These are phyloP conservation scores for Stachybotrys chartarum DNA, from an alignment of 2,329 filamentous ascomycete species.

Conservation along the genomic window DNA sequence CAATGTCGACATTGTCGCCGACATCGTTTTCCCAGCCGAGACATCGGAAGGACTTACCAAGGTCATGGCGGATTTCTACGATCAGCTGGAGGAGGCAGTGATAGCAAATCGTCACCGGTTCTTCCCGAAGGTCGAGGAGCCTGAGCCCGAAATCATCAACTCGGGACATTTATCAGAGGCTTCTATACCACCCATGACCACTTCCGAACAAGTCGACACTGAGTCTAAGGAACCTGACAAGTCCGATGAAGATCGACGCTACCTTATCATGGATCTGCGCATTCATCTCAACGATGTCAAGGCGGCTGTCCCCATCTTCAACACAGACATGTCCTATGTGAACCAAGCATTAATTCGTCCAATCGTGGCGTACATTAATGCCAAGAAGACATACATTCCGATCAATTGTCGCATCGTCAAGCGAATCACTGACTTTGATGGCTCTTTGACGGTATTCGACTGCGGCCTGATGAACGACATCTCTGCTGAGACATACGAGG, in stretches of 20 bases:
- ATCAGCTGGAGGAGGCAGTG: slow-evolving; percentile 88
- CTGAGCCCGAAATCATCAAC: slow-evolving; percentile 17
- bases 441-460: slow-evolving; percentile 91
- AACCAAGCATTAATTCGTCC: slow-evolving; percentile 93
- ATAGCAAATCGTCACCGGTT: slow-evolving; percentile 65
- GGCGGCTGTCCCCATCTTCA: slow-evolving; percentile 88
- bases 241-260: slow-evolving; percentile 58
- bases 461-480: slow-evolving; percentile 91
- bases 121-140: slow-evolving; percentile 39
- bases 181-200: slow-evolving; percentile 1
- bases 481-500: slow-evolving; percentile 87
- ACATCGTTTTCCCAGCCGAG: slow-evolving; percentile 89
- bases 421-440: slow-evolving; percentile 80
- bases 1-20: slow-evolving; percentile 91
- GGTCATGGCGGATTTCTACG: slow-evolving; percentile 95
- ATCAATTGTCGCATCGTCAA: slow-evolving; percentile 94
- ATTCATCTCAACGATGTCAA: slow-evolving; percentile 93
- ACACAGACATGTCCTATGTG: slow-evolving; percentile 83
- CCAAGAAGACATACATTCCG: slow-evolving; percentile 88
- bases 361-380: slow-evolving; percentile 97
- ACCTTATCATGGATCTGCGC: slow-evolving; percentile 89
- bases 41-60: slow-evolving; percentile 84
- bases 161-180: slow-evolving; percentile 15
- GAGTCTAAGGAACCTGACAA: neutral
- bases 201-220: slow-evolving; percentile 13